Conservation (phyloP, 2,329 filamentous ascomycete species). For the Cadophora sp. region DNA sequence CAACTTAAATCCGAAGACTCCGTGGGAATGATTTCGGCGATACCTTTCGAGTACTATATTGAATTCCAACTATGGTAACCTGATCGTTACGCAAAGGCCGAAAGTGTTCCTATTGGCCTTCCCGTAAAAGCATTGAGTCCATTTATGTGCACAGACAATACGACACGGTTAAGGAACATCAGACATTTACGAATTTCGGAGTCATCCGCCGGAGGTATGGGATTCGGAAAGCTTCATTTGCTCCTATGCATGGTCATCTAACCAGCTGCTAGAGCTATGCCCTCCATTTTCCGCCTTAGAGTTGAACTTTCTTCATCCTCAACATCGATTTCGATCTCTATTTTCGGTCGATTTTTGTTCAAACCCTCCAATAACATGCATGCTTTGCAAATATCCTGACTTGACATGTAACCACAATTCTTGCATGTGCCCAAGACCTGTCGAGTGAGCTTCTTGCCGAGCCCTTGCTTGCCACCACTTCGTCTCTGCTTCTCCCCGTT, state of each 20-base stretch:
- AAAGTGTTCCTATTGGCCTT: neutral
- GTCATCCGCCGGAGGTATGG: neutral
- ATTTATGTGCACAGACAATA: neutral
- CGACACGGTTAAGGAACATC: neutral
- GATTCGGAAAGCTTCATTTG: neutral
- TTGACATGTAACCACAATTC: conserved; percentile 93
- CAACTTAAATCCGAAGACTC: conserved; percentile 1
- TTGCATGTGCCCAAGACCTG: conserved; percentile 84
- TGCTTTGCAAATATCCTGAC: conserved; percentile 91
- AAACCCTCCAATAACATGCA: conserved; percentile 88
- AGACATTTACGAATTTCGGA: neutral
- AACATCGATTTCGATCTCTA: conserved; percentile 54
- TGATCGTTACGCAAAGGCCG: neutral
- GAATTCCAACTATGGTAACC: neutral
- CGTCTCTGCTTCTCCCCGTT: conserved; percentile 27
- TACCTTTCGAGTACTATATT: neutral
- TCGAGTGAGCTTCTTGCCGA: conserved; percentile 52
- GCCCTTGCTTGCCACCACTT: conserved; percentile 38
- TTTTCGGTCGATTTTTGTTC: conserved; percentile 78
- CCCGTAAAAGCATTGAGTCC: neutral
- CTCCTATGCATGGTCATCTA: conserved; percentile 22
- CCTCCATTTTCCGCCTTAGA: conserved; percentile 56
- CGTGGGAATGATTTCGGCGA: neutral
- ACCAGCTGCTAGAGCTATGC: conserved; percentile 48
- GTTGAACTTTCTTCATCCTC: conserved; percentile 57